Percentiles rank a stretch among this genome's conserved stretches.
phyloP scores from a whole-genome alignment of 179 eudicot species.

The Beta macrorhiza region DNA sequence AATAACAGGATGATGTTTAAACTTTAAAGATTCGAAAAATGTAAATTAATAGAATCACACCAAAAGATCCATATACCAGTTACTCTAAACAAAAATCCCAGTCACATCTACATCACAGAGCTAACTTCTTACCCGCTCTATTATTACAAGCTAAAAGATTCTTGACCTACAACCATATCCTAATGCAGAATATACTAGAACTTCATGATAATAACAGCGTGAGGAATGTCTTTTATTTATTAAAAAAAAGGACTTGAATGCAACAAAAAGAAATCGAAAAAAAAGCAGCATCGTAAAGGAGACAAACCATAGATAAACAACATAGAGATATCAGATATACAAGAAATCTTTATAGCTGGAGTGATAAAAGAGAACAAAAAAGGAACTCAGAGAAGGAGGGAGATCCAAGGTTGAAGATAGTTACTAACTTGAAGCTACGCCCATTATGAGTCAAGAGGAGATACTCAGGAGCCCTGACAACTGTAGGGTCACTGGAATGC shows the following conservation, averaged over 20 bases:
- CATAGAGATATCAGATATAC: not conserved
- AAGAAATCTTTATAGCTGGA: constrained; percentile 3
- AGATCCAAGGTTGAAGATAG: constrained; percentile 8
- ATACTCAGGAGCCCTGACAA: constrained; percentile 85
- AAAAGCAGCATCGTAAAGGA: not conserved
- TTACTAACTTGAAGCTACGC: constrained; percentile 90
- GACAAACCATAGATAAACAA: not conserved
- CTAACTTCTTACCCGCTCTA: not conserved
- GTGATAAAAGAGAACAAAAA: not conserved
- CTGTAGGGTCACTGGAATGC: constrained; percentile 54
- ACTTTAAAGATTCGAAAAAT: not conserved
- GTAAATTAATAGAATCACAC: not conserved
- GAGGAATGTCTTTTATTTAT: not conserved
- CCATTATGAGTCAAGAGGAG: constrained; percentile 92
- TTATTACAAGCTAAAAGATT: not conserved
- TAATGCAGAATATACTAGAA: not conserved
- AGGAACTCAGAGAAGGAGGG: not conserved
- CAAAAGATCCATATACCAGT: not conserved
- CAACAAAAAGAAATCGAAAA: not conserved
- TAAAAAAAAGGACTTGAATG: not conserved
- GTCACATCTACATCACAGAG: not conserved
- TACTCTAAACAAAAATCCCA: not conserved
- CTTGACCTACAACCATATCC: not conserved
- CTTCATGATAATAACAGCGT: not conserved
- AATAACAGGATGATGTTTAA: not conserved